A percentile compares a stretch with the other conserved stretches of the same genome.
These are phyloP conservation scores for Isoetes engelmannii DNA, from an alignment of 83 land plant genomes.

Conservation along the genomic window DNA sequence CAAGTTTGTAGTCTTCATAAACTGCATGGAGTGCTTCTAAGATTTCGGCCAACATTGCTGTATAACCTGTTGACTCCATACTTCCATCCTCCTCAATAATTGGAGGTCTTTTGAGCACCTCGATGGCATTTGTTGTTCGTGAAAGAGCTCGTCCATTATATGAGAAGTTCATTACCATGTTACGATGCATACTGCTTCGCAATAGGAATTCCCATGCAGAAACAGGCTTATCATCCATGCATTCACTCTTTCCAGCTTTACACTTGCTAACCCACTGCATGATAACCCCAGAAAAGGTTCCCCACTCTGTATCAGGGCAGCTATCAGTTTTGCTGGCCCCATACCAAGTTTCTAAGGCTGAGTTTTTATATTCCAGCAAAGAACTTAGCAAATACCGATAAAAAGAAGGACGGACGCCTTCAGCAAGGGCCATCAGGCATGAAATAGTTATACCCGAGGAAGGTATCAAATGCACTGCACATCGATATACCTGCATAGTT, in stretches of 20 bases:
- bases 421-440: slow-evolving; percentile 68
- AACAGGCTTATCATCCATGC: slow-evolving; percentile 6
- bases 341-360: slow-evolving; percentile 13
- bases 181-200: slow-evolving; percentile 56
- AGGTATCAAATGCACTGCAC: slow-evolving; percentile 52
- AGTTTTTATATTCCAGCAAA: slow-evolving; percentile 49
- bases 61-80: not conserved
- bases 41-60: slow-evolving; percentile 34
- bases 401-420: slow-evolving; percentile 56
- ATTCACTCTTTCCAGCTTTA: slow-evolving; percentile 12
- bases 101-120: not conserved
- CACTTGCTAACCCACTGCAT: slow-evolving; percentile 34
- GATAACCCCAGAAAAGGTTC: slow-evolving; percentile 44
- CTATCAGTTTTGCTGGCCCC: slow-evolving; percentile 29
- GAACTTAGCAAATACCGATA: slow-evolving; percentile 47
- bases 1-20: slow-evolving; percentile 84
- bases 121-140: slow-evolving; percentile 2
- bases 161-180: slow-evolving; percentile 31
- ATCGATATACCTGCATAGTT: slow-evolving; percentile 57
- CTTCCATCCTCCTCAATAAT: not conserved
- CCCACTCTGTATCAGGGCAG: slow-evolving; percentile 66
- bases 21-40: slow-evolving; percentile 75
- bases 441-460: slow-evolving; percentile 55
- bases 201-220: slow-evolving; percentile 74
- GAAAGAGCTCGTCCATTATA: slow-evolving; percentile 19